These are phyloP conservation scores for Globisporangium takayamanum DNA, from an alignment of 352 stramenopile species.

Conservation along the genomic window DNA sequence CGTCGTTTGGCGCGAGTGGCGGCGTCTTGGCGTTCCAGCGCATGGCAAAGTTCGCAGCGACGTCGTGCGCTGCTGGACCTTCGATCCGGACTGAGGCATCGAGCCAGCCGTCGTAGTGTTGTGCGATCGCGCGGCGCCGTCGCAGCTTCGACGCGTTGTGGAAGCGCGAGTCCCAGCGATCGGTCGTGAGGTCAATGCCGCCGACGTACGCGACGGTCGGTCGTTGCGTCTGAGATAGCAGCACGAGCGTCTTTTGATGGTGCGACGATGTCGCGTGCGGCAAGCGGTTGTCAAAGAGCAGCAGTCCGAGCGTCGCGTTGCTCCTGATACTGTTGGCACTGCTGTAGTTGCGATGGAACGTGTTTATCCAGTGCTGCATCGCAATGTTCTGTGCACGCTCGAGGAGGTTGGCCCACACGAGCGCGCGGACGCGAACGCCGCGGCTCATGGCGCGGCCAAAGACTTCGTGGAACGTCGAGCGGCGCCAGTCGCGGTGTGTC, in stretches of 20 bases:
- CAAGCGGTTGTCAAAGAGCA: slow-evolving; percentile 62
- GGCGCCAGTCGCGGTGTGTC: background rate
- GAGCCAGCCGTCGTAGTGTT: slow-evolving; percentile 44
- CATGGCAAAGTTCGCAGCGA: slow-evolving; percentile 52
- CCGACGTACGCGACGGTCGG: slow-evolving; percentile 31
- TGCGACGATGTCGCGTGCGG: slow-evolving; percentile 50
- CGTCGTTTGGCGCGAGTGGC: slow-evolving; percentile 28
- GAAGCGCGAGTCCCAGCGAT: slow-evolving; percentile 53
- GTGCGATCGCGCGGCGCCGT: slow-evolving; percentile 26
- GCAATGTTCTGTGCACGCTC: slow-evolving; percentile 7
- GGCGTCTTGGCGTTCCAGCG: slow-evolving; percentile 45
- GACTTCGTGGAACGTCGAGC: slow-evolving; percentile 9
- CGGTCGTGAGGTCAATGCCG: slow-evolving; percentile 44
- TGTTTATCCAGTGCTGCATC: slow-evolving; percentile 23
- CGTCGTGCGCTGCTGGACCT: slow-evolving; percentile 38
- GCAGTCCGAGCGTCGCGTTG: slow-evolving; percentile 8
- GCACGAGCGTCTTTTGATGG: slow-evolving; percentile 66
- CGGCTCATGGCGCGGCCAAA: slow-evolving; percentile 14
- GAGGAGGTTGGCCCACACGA: slow-evolving; percentile 25
- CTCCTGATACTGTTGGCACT: background rate
- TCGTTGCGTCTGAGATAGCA: slow-evolving; percentile 23
- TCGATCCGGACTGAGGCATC: slow-evolving; percentile 44
- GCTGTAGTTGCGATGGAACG: background rate
- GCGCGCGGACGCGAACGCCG: slow-evolving; percentile 18
- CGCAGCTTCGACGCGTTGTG: slow-evolving; percentile 43